Base-by-base conservation (phyloP, 148 eudicot genomes). In the Spergularia marina region DNA sequence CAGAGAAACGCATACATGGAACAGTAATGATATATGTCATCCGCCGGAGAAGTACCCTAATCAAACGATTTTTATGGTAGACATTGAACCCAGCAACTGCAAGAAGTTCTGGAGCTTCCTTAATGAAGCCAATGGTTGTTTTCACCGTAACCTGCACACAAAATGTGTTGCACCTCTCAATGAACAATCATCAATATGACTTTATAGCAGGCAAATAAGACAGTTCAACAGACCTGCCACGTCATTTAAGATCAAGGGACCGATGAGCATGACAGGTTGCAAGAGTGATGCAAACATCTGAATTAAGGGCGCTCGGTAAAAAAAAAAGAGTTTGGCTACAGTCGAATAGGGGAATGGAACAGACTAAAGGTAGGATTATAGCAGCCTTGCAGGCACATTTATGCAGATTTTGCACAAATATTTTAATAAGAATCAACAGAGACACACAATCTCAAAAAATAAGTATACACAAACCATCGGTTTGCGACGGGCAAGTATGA, bases 31-130 rank as follows among this genome's bases (percentile, higher is more conserved):
- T 9, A 65, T 39, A 73, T 0, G 44, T 18, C 44, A 76, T 55
- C 34, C 63, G 68, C 66, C 66, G 34, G 57, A 53, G 65, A 40
- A 74, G 68, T 95, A 95, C 99, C 94, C 94, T 85, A 86, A 95
- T 95, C 66, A 95, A 90, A 53, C 99, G 96, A 83, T 95, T 95
- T 84, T 95, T 95, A 76, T 95, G 97, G 91, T 95, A 95, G 16
- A 95, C 90, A 56, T 95, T 95, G 75, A 86, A 95, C 73, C 99
- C 99, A 76, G 82, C 79, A 58, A 95, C 81, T 53, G 73, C 52
- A 70, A 74, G 73, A 83, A 94, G 84, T 30, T 86, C 84, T 72
- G 98, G 96, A 61, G 91, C 92, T 89, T 90, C 96, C 84, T 89
- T 90, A 58, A 92, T 84, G 81, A 95, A 90, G 65, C 99, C 99